phyloP scores from a whole-genome alignment of 2,329 filamentous ascomycete species.

The Ceratocystis harringtonii region DNA sequence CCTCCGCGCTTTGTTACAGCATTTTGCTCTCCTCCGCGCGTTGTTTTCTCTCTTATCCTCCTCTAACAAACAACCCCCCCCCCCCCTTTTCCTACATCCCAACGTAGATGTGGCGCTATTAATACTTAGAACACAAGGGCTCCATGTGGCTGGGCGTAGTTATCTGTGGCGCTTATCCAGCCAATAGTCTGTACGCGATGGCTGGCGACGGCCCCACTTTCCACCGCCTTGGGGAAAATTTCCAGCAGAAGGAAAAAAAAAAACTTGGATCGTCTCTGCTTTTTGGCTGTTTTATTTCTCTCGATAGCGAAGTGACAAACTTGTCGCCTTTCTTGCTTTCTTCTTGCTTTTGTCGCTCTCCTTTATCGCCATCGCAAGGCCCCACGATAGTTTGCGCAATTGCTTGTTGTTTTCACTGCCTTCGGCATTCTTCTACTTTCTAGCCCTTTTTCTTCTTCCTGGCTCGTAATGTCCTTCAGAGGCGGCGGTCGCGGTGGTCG shows the following conservation, averaged over 20 bases:
- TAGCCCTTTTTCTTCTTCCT: not conserved
- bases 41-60: no score
- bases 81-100: not conserved
- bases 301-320: not conserved
- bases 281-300: slow-evolving; percentile 1
- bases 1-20: no score
- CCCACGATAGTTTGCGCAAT: not conserved
- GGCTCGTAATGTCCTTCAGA: slow-evolving; percentile 27
- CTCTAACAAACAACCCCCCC: not conserved
- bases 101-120: not conserved
- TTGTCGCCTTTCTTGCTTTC: slow-evolving; percentile 10
- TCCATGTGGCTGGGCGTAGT: slow-evolving; percentile 6
- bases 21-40: no score
- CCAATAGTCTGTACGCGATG: slow-evolving; percentile 10
- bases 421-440: not conserved
- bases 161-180: slow-evolving; percentile 14
- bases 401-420: not conserved
- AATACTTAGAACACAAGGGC: not conserved
- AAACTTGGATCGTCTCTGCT: slow-evolving; percentile 12
- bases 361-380: not conserved
- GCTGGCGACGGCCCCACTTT: slow-evolving; percentile 15
- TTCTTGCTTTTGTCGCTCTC: not conserved
- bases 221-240: slow-evolving; percentile 16
- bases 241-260: slow-evolving; percentile 13
- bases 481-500: slow-evolving; percentile 25